Conservation (phyloP, 1,139 yeast species). For the Spathaspora sp. region DNA sequence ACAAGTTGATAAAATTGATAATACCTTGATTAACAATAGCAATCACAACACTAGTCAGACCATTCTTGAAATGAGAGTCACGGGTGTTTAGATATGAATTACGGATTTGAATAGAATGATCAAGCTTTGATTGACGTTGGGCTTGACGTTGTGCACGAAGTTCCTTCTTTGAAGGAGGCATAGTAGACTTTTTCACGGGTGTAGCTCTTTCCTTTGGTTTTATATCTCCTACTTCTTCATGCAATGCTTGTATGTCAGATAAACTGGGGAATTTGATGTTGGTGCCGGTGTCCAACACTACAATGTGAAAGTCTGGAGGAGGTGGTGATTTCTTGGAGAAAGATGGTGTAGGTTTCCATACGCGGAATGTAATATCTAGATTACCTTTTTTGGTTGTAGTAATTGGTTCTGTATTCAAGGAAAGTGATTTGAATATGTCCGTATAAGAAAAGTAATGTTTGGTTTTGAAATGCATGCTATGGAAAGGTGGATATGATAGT, state of each 20-base stretch:
- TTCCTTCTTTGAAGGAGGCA: slow-evolving; percentile 19
- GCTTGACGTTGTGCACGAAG: slow-evolving; percentile 21
- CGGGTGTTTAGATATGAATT: slow-evolving; percentile 28
- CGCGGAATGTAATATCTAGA: slow-evolving; percentile 48
- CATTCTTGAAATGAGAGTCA: slow-evolving; percentile 36
- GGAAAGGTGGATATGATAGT: slow-evolving; percentile 14
- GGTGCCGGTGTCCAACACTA: slow-evolving; percentile 54
- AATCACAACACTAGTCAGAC: slow-evolving; percentile 53
- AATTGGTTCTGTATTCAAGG: slow-evolving; percentile 28
- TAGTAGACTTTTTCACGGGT: slow-evolving; percentile 13
- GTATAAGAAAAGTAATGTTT: slow-evolving; percentile 37
- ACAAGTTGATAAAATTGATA: slow-evolving; percentile 60
- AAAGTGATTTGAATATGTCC: slow-evolving; percentile 39
- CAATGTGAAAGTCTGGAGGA: slow-evolving; percentile 72
- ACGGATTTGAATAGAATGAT: slow-evolving; percentile 21
- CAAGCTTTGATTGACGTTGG: slow-evolving; percentile 28
- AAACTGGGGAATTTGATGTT: slow-evolving; percentile 52
- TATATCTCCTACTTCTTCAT: slow-evolving; percentile 17
- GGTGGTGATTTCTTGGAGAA: slow-evolving; percentile 74
- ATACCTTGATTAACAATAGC: slow-evolving; percentile 76
- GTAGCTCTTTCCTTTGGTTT: slow-evolving; percentile 6
- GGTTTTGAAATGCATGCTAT: slow-evolving; percentile 17
- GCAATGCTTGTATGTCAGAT: slow-evolving; percentile 31
- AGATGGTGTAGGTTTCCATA: slow-evolving; percentile 80
- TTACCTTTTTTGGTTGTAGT: slow-evolving; percentile 1